Percentiles rank a stretch among this genome's conserved stretches.
These are phyloP conservation scores for Bimuria novae-zelandiae DNA, from an alignment of 2,329 filamentous ascomycete species.

Conservation along the genomic window DNA sequence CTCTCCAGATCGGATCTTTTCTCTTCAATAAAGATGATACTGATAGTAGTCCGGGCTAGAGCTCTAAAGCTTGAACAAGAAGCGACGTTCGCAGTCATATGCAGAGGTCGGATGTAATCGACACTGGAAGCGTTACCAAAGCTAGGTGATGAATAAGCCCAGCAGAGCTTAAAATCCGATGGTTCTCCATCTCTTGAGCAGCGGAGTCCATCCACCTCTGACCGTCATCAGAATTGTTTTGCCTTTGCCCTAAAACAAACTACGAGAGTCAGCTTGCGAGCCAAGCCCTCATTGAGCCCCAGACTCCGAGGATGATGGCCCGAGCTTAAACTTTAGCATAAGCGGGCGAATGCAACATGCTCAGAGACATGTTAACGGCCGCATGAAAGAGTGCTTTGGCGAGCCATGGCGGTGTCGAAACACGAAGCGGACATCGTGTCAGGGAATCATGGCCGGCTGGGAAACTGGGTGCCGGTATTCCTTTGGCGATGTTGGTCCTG, in stretches of 20 bases:
- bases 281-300: neutral
- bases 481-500: no score
- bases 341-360: neutral
- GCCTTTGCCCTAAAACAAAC: neutral
- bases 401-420: neutral
- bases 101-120: no score
- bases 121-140: no score
- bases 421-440: neutral
- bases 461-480: no score
- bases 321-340: constrained; percentile 2
- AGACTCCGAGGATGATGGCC: neutral
- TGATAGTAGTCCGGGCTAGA: no score
- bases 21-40: no score
- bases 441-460: no score
- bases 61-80: neutral
- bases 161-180: neutral
- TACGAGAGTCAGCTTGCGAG: neutral
- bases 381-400: neutral
- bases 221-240: neutral
- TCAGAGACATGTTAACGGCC: neutral
- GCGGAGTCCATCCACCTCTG: no score
- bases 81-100: no score
- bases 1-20: neutral
- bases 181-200: neutral
- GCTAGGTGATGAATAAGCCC: no score